Evolutionary conservation across 1,139 yeast genomes (phyloP), one percentile per base, ranked within the genome.

Genomic region (Suhomyces maxii): DNA sequence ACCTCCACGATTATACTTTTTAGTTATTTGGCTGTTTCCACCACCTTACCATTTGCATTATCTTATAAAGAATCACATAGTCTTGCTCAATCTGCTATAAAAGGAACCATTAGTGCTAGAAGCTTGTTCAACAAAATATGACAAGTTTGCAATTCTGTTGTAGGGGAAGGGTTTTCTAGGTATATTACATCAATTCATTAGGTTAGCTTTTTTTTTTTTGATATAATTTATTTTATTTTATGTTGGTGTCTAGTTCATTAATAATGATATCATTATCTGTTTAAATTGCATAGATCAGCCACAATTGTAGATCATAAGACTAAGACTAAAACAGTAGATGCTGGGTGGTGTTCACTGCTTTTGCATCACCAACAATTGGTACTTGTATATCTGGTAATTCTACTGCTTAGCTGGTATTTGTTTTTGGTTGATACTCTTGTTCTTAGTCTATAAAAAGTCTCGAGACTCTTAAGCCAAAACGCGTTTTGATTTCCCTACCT

Each of bases 41-140:
- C 76, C 35, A 71, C 77, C 10, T 52, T 69, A 39, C 80, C 80
- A 6, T 75, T 75, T 47, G 53, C 68, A 39, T 71, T 72, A 48
- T 72, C 78, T 7, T 75, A 74, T 53, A 70, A 67, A 50, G 79
- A 75, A 50, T 57, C 73, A 9, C 55, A 51, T 32, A 50, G 52
- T 37, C 52, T 54, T 36, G 54, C 48, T 14, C 57, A 54, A 18
- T 50, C 54, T 10, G 55, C 58, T 39, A 51, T 55, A 47, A 73
- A 72, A 50, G 78, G 77, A 2, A 64, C 68, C 34, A 62, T 68
- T 28, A 70, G 65, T 47, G 60, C 71, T 36, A 64, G 79, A 50
- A 59, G 73, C 34, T 64, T 74, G 42, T 72, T 73, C 52, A 69
- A 68, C 48, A 73, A 73, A 58, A 64, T 73, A 48, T 70, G 54